Evolutionary conservation across 495 filamentous ascomycete genomes (phyloP).

Genomic region (Pyronema omphalodes): DNA sequence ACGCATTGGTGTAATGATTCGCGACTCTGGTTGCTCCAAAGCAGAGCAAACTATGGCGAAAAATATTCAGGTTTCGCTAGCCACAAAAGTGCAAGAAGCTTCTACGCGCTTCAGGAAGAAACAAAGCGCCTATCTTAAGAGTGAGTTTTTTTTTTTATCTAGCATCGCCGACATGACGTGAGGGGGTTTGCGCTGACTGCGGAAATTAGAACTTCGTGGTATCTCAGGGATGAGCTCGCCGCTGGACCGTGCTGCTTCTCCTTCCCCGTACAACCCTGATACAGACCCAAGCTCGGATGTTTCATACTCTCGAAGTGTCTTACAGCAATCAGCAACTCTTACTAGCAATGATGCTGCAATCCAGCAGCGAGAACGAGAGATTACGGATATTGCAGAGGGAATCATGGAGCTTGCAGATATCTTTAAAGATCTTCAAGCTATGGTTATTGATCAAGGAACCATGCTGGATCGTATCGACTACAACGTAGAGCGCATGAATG

Average conservation of each 20-base stretch:
- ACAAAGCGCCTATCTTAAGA: constrained; percentile 89
- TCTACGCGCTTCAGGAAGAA: constrained; percentile 88
- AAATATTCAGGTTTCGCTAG: constrained; percentile 85
- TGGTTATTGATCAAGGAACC: constrained; percentile 97
- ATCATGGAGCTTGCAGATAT: constrained; percentile 94
- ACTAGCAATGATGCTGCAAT: constrained; percentile 72
- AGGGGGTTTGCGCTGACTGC: constrained; percentile 9
- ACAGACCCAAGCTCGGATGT: constrained; percentile 44
- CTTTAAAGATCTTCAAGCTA: constrained; percentile 84
- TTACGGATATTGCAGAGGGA: constrained; percentile 91
- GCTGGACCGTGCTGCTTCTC: constrained; percentile 36
- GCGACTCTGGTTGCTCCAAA: constrained; percentile 42
- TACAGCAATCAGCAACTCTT: constrained; percentile 49
- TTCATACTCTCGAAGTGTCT: constrained; percentile 72
- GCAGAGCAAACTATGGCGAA: constrained; percentile 88
- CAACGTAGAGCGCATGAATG: constrained; percentile 83
- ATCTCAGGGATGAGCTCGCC: constrained; percentile 47
- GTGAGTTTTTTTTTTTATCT: constrained; percentile 30
- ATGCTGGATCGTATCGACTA: constrained; percentile 97
- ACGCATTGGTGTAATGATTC: constrained; percentile 60
- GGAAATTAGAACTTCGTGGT: constrained; percentile 55
- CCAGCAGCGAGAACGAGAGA: constrained; percentile 84
- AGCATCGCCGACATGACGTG: neutral
- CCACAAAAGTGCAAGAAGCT: constrained; percentile 74
- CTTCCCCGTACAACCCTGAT: constrained; percentile 16